A percentile compares a stretch with the other conserved stretches of the same genome.
Evolutionary conservation across 148 eudicot genomes (phyloP).

Genomic region (Tetragonia tetragonoides): DNA sequence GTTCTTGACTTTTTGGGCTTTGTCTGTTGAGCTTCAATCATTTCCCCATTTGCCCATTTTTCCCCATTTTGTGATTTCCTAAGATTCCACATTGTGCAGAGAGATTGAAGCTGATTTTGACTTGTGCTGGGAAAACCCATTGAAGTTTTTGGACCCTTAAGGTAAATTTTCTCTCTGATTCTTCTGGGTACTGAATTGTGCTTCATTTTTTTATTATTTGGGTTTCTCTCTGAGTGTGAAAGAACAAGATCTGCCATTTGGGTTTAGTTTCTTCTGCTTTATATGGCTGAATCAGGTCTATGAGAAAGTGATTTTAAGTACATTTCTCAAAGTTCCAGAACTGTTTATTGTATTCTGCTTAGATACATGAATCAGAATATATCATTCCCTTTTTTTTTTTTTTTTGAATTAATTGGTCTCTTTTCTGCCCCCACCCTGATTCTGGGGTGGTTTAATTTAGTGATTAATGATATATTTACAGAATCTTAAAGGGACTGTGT

Average conservation of each 20-base stretch:
- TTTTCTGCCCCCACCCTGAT: neutral
- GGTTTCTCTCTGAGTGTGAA: conserved; percentile 5
- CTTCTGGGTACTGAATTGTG: conserved; percentile 3
- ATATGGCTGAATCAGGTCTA: conserved; percentile 10
- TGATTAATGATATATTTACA: conserved; percentile 16
- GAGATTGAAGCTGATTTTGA: conserved; percentile 16
- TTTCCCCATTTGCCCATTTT: conserved; percentile 21
- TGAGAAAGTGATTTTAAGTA: neutral
- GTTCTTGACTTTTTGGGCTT: conserved; percentile 21
- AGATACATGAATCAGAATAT: neutral
- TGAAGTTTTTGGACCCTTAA: neutral
- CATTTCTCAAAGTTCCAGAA: neutral
- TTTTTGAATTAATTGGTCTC: neutral
- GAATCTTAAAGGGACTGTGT: conserved; percentile 19
- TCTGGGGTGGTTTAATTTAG: conserved; percentile 7
- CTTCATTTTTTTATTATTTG: conserved; percentile 9
- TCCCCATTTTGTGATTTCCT: neutral
- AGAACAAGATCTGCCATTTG: conserved; percentile 29
- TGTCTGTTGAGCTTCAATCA: conserved; percentile 24
- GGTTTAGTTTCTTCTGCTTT: conserved; percentile 5
- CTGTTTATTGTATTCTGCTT: neutral
- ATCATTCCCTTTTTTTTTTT: neutral
- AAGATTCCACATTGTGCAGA: conserved; percentile 17
- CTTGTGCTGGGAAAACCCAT: conserved; percentile 11
- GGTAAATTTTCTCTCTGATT: conserved; percentile 14